Evolutionary conservation across 257 asterid genomes (phyloP), one percentile per base, ranked within the genome.

Genomic region (Dorcoceras hygrometricum): DNA sequence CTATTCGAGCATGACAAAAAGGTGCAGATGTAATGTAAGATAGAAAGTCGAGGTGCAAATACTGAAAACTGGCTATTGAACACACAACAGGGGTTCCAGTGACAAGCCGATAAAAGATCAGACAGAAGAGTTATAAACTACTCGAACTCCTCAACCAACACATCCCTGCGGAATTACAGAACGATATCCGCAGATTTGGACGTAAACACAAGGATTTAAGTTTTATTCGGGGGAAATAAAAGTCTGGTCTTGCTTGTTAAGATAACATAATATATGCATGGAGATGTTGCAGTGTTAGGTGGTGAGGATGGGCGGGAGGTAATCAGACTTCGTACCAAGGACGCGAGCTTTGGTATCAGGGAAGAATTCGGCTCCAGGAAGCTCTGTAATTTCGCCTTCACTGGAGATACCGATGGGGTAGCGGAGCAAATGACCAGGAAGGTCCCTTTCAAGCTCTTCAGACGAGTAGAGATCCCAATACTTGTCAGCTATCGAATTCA

Each of bases 371-470:
- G 63, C 23, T 25, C 96, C 98, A 0, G 98, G 97, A 57, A 93
- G 73, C 73, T 89, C 98, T 0, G 91, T 78, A 22, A 93, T 25
- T 10, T 77, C 81, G 2, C 98, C 98, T 31, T 82, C 87, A 24
- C 83, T 83, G 19, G 95, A 54, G 26, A 93, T 73, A 22, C 78
- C 98, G 20, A 89, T 23, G 1, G 98, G 98, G 89, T 93, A 93
- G 0, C 96, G 83, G 25, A 93, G 97, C 86, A 93, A 77, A 83
- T 93, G 98, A 8, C 98, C 97, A 0, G 97, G 98, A 43, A 93
- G 77, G 77, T 93, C 98, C 22, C 48, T 56, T 55, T 93, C 96
- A 28, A 86, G 73, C 66, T 73, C 84, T 56, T 87, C 98, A n/a
- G 87, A 84, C 2, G 94, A 62, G 48, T 79, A 93, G 56, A 93